Percentiles rank a stretch among this genome's conserved stretches.
phyloP scores from a whole-genome alignment of 2,329 filamentous ascomycete species.

The Sarocladium kiliense region DNA sequence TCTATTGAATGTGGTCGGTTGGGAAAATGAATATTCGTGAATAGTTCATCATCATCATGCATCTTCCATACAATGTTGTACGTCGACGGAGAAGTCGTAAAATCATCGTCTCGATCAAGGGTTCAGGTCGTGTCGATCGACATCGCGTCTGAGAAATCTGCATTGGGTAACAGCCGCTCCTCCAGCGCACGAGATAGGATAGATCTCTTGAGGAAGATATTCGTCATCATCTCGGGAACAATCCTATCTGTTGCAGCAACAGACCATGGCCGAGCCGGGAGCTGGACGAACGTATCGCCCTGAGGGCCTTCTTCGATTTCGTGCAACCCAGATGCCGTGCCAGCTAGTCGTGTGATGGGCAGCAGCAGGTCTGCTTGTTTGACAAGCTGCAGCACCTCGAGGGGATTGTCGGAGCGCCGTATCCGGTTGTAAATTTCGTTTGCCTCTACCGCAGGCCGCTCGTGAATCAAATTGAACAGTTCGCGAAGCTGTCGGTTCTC shows the following conservation, averaged over 20 bases:
- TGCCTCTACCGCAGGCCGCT: neutral
- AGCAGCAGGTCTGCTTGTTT: slow-evolving; percentile 2
- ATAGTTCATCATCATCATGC: too few relatives aligned
- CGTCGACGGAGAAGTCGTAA: too few relatives aligned
- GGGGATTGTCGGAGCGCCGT: neutral
- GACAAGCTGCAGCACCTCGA: neutral
- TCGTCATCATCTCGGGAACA: slow-evolving; percentile 5
- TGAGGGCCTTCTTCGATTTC: neutral
- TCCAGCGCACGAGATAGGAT: neutral
- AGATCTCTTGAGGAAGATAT: slow-evolving; percentile 2
- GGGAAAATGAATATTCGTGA: too few relatives aligned
- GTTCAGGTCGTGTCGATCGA: neutral
- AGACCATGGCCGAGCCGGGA: slow-evolving; percentile 3
- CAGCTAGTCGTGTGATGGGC: neutral
- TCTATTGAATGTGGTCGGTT: too few relatives aligned
- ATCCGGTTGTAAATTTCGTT: slow-evolving; percentile 2
- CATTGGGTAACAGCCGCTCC: neutral
- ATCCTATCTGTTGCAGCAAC: neutral
- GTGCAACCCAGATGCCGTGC: neutral
- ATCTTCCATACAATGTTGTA: too few relatives aligned
- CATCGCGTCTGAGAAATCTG: neutral
- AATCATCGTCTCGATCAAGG: too few relatives aligned
- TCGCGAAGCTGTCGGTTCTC: slow-evolving; percentile 5
- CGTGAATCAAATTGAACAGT: neutral
- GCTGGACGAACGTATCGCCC: neutral